Evolutionary conservation across 257 asterid species (phyloP), one percentile per base, ranked within the genome.

Genomic region (Ajuga chamaepitys): DNA sequence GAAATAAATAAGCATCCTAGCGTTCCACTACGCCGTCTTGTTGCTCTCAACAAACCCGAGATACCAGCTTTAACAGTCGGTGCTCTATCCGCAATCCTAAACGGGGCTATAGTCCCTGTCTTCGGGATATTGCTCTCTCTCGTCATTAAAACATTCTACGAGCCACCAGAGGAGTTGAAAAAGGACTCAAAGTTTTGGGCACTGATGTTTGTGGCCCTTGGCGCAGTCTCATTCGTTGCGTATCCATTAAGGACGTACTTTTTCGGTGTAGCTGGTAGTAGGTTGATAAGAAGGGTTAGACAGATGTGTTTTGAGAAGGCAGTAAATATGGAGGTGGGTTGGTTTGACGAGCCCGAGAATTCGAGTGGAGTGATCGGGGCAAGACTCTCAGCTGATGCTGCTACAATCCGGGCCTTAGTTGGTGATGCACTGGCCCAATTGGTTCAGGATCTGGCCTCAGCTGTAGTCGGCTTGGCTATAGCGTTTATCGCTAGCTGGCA

Each of bases 341-440:
- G 96, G 98, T 91, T 91, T 30, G 98, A 91, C 35, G 92, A 86
- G 70, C 67, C 87, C 11, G 86, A 74, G 14, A 84, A 91, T 77
- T 91, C 98, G 2, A 85, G 95, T 54, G 98, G 98, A 73, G 83
- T 83, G 18, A 85, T 88, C 6, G 96, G 98, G 5, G 78, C 98
- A 6, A 83, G 88, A 77, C 95, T 91, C 17, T 88, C 98, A 11
- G 79, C 95, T 11, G 98, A 91, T 82, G 96, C 96, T 57, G 86
- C 96, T 2, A 70, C 82, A 0, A 66, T 91, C 14, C 94, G 95
- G 18, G 95, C 90, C 24, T 70, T 91, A 44, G 92, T 91, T 21
- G 96, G 98, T 25, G 98, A 91, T 65, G 88, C 98, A 18, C 82
- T 91, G 16, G 95, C 95, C 4, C 96, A 88, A 70, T 5, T 91